Percentiles rank a stretch among this genome's conserved stretches.
phyloP scores from a whole-genome alignment of 176 grass and related monocot genomes.

The Oryza glumipatula region DNA sequence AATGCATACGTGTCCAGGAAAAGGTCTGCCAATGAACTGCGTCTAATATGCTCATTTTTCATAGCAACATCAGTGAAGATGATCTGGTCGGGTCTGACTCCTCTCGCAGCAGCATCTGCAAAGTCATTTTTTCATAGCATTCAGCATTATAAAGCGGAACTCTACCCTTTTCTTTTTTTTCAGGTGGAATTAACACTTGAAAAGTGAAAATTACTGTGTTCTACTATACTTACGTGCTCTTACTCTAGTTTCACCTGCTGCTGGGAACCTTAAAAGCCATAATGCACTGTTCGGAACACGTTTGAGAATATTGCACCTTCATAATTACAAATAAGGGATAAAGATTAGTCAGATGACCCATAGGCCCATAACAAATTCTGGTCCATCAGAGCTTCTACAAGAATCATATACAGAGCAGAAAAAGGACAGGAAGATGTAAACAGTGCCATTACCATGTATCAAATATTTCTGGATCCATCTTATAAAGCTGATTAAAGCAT shows the following conservation, averaged over 20 bases:
- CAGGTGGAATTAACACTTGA: neutral
- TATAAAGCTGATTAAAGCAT: slow-evolving; percentile 96
- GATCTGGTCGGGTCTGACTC: slow-evolving; percentile 76
- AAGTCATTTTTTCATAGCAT: neutral
- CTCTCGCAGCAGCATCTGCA: slow-evolving; percentile 80
- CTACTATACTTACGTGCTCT: slow-evolving; percentile 69
- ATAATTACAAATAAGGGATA: neutral
- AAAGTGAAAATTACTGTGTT: neutral
- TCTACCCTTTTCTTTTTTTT: neutral
- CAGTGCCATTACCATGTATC: slow-evolving; percentile 67
- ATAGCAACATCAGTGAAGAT: slow-evolving; percentile 94
- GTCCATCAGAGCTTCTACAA: neutral
- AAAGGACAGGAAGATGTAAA: neutral
- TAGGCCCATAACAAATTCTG: neutral
- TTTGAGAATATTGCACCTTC: slow-evolving; percentile 93
- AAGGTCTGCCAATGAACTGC: slow-evolving; percentile 85
- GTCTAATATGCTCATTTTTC: slow-evolving; percentile 88
- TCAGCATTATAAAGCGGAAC: neutral
- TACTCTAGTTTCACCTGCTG: slow-evolving; percentile 75
- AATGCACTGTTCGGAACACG: slow-evolving; percentile 75
- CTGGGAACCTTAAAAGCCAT: slow-evolving; percentile 89
- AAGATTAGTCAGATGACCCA: slow-evolving; percentile 13
- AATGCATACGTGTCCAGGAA: slow-evolving; percentile 84
- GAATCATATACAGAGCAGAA: neutral
- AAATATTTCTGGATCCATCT: slow-evolving; percentile 96